Base-by-base conservation (phyloP, 306 rosid genomes). In the Coriaria nepalensis region DNA sequence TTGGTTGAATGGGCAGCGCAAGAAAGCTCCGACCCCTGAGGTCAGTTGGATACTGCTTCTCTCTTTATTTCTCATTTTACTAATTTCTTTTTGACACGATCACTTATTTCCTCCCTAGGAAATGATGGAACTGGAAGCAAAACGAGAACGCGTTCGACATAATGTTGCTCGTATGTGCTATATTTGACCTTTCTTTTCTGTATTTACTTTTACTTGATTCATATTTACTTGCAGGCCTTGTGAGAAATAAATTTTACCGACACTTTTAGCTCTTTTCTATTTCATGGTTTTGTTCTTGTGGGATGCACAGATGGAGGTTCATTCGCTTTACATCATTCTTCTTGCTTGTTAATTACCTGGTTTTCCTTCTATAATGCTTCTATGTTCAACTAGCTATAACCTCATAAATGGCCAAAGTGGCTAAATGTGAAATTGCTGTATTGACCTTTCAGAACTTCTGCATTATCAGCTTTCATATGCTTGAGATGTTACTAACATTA, bases 1-100 rank as follows among this genome's bases (percentile, higher is more conserved):
- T 71, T 90, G 98, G 98, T 70, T 81, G 50, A 90, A 90, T 29
- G 94, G 98, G 63, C 95, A 90, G 85, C 93, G 98, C 14, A 90
- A 85, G 72, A 80, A n/a, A 64, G 82, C 98, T 75, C 98, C 95
- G 60, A 79, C 92, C 4, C 45, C 62, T 8, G 94, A 90, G 95
- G 95, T 85, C 78, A 52, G 55, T 35, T 49, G 10, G 15, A 49
- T 20, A 35, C 6, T 40, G 35, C 2, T 32, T 39, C 6, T 35
- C 5, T 49, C 41, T 15, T 4, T 45, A 14, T 14, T 10, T 11
- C 43, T 33, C 45, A 9, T 47, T 14, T 47, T 47, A 8, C 33
- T 20, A 20, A 20, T 20, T 20, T 43, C 15, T 43, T 13, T 32
- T 33, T 49, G 53, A 49, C 34, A 35, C 33, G 11, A n/a, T 49